phyloP scores from a whole-genome alignment of 2,329 filamentous ascomycete genomes.

The Niveomyces coronatus region DNA sequence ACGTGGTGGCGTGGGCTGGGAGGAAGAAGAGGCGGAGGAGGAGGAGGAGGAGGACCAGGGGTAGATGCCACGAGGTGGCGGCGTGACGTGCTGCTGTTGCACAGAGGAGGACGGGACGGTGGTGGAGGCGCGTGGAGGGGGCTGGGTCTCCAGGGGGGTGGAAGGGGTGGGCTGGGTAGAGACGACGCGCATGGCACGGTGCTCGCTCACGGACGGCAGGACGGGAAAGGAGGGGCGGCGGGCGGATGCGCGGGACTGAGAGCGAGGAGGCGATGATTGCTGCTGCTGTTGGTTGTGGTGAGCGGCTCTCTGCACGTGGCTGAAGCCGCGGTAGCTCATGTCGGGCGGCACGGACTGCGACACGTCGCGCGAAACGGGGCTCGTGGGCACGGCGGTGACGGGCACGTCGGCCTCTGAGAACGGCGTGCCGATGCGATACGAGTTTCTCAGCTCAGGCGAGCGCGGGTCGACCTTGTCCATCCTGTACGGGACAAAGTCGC shows the following conservation, averaged over 20 bases:
- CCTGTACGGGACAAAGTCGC: constrained; percentile 38
- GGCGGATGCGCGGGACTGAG: constrained; percentile 44
- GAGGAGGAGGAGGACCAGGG: constrained; percentile 39
- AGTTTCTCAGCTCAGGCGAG: constrained; percentile 43
- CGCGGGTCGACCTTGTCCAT: constrained; percentile 42
- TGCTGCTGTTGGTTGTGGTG: too few species aligned
- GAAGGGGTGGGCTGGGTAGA: constrained; percentile 20
- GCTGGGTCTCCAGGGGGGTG: constrained; percentile 26
- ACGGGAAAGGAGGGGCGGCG: constrained; percentile 59
- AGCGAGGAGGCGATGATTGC: constrained; percentile 29
- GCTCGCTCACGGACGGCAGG: constrained; percentile 61
- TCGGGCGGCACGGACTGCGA: constrained; percentile 91
- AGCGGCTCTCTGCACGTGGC: constrained; percentile 14
- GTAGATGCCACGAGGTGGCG: constrained; percentile 45
- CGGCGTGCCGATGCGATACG: constrained; percentile 74
- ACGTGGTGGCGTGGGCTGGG: constrained; percentile 12
- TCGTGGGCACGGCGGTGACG: constrained; percentile 59
- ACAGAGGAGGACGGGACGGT: constrained; percentile 18
- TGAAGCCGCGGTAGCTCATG: constrained; percentile 58
- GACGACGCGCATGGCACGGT: constrained; percentile 34
- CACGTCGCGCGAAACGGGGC: constrained; percentile 63
- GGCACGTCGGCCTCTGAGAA: constrained; percentile 88
- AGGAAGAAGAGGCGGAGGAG: constrained; percentile 24
- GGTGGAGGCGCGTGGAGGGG: constrained; percentile 29
- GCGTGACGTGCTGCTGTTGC: constrained; percentile 22